phyloP scores from a whole-genome alignment of 2,329 filamentous ascomycete genomes.

The Diatrype stigma region DNA sequence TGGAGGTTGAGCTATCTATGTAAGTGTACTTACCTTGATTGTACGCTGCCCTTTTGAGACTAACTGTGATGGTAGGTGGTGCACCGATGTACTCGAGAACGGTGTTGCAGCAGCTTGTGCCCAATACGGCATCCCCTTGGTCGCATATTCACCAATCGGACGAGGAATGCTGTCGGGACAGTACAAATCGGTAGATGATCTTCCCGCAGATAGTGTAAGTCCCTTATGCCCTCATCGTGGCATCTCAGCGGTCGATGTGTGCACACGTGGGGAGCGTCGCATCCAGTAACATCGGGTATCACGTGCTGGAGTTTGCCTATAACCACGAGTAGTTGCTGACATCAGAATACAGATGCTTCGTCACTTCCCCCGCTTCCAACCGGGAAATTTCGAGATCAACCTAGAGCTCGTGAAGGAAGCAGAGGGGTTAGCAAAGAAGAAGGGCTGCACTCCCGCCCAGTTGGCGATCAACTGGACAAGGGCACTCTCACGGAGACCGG shows the following conservation, averaged over 20 bases:
- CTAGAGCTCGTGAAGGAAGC: conserved; percentile 56
- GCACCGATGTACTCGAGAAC: conserved; percentile 44
- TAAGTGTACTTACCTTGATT: conserved; percentile 15
- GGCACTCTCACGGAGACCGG: conserved; percentile 44
- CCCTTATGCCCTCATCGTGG: no score
- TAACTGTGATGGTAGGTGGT: conserved; percentile 15
- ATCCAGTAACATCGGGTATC: no score
- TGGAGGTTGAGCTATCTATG: conserved; percentile 52
- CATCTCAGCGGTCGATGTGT: no score
- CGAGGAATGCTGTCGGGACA: conserved; percentile 51
- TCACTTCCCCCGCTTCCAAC: conserved; percentile 54
- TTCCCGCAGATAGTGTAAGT: conserved; percentile 44
- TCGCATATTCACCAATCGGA: conserved; percentile 6
- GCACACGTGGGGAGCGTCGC: no score
- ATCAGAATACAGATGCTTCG: conserved; percentile 25
- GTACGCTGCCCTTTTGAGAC: not conserved
- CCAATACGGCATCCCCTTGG: conserved; percentile 40
- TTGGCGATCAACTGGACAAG: conserved; percentile 63
- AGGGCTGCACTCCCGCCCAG: conserved; percentile 58
- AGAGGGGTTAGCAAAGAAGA: conserved; percentile 53
- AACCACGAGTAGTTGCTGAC: not conserved
- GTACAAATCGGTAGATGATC: conserved; percentile 48
- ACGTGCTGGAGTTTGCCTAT: no score
- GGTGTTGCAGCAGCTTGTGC: conserved; percentile 44
- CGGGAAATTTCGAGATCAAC: conserved; percentile 61